phyloP scores from a whole-genome alignment of 83 land plant genomes.

The Picea engelmannii region DNA sequence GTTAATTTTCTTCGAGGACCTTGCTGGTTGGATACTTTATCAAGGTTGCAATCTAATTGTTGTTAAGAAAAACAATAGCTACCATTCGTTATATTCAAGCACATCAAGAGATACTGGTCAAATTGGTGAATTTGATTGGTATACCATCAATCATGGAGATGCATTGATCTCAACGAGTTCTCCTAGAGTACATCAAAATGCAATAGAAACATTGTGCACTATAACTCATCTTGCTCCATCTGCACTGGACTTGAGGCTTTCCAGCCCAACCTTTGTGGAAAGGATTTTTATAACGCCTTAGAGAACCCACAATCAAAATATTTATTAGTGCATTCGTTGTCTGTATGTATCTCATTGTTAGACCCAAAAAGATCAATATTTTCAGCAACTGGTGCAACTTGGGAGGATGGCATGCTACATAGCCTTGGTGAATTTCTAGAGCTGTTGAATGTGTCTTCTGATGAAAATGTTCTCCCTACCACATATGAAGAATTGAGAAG shows the following conservation, averaged over 20 bases:
- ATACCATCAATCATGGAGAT: slow-evolving; percentile 96
- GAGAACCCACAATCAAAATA: slow-evolving; percentile 49
- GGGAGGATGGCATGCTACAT: slow-evolving; percentile 81
- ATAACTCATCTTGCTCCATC: slow-evolving; percentile 79
- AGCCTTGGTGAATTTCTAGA: slow-evolving; percentile 73
- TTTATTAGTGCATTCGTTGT: slow-evolving; percentile 48
- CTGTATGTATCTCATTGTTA: slow-evolving; percentile 62
- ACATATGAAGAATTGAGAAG: slow-evolving; percentile 86
- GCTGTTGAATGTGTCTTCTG: slow-evolving; percentile 62
- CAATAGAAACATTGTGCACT: too few relatives aligned
- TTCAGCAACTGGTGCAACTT: slow-evolving; percentile 39
- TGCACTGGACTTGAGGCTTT: slow-evolving; percentile 69
- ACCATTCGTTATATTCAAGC: slow-evolving; percentile 31
- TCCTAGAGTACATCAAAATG: too few relatives aligned
- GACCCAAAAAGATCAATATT: slow-evolving; percentile 53
- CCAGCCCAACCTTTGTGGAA: slow-evolving; percentile 81
- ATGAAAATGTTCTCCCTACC: slow-evolving; percentile 69
- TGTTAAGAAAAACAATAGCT: too few relatives aligned
- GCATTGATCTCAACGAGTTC: slow-evolving; percentile 30
- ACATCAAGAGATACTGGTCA: slow-evolving; percentile 70
- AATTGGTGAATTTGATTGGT: slow-evolving; percentile 85
- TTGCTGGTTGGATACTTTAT: too few relatives aligned
- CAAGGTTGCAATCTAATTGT: too few relatives aligned
- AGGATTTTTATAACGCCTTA: slow-evolving; percentile 26
- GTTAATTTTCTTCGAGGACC: slow-evolving; percentile 45